phyloP scores from a whole-genome alignment of 2,329 filamentous ascomycete species.

The Chaetomiaceae sp. region DNA sequence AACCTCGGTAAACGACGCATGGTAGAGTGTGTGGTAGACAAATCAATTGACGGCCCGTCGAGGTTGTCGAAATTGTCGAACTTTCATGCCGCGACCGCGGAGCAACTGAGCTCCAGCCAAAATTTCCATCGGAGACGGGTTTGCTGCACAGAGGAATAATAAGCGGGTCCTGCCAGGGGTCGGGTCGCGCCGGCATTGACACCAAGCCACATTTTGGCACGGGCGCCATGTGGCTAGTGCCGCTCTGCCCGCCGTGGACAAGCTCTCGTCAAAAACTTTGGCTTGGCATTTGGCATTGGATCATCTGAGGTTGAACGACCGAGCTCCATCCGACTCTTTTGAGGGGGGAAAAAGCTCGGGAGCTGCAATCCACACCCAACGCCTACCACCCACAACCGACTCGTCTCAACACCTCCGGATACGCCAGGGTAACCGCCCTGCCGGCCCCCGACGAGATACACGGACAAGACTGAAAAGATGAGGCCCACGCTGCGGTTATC shows the following conservation, averaged over 20 bases:
- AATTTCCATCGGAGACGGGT: conserved; percentile 18
- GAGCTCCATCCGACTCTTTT: conserved; percentile 6
- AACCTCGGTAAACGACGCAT: conserved; percentile 28
- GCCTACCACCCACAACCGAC: background rate
- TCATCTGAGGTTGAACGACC: conserved; percentile 19
- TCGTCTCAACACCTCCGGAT: background rate
- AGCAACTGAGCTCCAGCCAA: conserved; percentile 21
- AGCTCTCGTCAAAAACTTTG: conserved; percentile 21
- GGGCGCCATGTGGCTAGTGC: conserved; percentile 7
- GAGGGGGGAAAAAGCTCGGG: conserved; percentile 8
- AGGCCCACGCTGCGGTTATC: conserved; percentile 13
- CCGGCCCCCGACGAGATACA: background rate
- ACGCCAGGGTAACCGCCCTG: background rate
- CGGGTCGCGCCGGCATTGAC: background rate
- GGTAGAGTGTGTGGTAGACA: background rate
- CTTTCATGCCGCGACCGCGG: conserved; percentile 7
- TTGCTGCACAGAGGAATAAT: background rate
- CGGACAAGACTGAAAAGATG: background rate
- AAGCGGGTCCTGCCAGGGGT: conserved; percentile 8
- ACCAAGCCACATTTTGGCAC: conserved; percentile 12
- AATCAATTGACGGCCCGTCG: conserved; percentile 9
- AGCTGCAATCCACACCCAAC: conserved; percentile 1
- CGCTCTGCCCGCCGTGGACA: background rate
- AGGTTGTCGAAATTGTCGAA: background rate
- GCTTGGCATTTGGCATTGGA: conserved; percentile 21